Conservation (phyloP, 202 grass and related monocot species). For the Bolboschoenoplectus hybrid region DNA sequence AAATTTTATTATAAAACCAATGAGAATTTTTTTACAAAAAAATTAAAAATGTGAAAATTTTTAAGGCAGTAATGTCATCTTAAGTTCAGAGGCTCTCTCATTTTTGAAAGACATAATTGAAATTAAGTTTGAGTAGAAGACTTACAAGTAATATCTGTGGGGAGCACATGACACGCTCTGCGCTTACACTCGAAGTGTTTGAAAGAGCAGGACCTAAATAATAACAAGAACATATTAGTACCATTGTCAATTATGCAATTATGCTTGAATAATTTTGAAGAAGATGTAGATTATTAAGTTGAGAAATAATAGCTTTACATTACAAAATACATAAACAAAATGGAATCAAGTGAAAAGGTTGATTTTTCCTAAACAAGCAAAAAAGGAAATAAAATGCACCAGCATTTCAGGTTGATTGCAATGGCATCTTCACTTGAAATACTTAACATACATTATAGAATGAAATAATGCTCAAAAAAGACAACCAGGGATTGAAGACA, state of each 20-base stretch:
- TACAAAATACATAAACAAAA: constrained; percentile 46
- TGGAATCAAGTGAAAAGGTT: constrained; percentile 3
- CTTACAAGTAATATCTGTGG: constrained; percentile 72
- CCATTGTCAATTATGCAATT: neutral
- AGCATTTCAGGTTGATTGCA: neutral
- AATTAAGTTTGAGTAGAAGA: neutral
- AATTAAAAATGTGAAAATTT: constrained; percentile 37
- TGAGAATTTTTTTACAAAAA: constrained; percentile 17
- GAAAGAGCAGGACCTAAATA: constrained; percentile 57
- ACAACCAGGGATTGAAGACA: neutral
- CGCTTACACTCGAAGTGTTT: constrained; percentile 53
- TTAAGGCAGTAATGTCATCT: constrained; percentile 30
- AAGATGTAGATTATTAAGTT: neutral
- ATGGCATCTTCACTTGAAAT: neutral
- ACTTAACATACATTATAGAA: constrained; percentile 8
- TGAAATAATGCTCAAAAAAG: neutral
- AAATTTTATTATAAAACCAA: neutral
- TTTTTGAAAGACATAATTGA: neutral
- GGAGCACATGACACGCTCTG: constrained; percentile 53
- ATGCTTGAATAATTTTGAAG: constrained; percentile 27
- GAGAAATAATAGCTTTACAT: constrained; percentile 5
- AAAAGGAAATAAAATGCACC: neutral
- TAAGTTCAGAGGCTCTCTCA: constrained; percentile 29
- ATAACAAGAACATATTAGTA: constrained; percentile 44
- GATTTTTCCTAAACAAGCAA: constrained; percentile 7